Evolutionary conservation across 2,329 filamentous ascomycete species (phyloP).

Genomic region (Xylariaceae sp.): DNA sequence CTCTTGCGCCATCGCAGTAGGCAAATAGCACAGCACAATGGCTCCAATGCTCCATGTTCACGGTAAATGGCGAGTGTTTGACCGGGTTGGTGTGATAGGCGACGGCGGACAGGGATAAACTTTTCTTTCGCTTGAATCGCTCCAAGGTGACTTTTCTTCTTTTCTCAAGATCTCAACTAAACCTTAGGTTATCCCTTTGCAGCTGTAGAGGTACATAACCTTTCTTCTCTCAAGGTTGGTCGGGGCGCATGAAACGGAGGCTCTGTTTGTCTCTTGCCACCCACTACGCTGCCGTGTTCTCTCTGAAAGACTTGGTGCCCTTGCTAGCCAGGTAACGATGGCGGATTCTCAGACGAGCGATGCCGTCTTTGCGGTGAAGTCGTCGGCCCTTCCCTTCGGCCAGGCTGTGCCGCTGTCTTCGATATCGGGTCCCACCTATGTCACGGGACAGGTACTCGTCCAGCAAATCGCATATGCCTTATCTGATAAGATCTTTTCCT

Average conservation of each 20-base stretch:
- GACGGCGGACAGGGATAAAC: slow-evolving; percentile 14
- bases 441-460: slow-evolving; percentile 86
- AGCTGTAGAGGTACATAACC: no score
- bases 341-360: slow-evolving; percentile 28
- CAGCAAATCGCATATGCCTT: slow-evolving; percentile 94
- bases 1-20: slow-evolving; percentile 16
- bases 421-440: slow-evolving; percentile 83
- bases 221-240: no score
- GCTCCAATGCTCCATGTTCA: not conserved
- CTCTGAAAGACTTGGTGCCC: slow-evolving; percentile 32
- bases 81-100: slow-evolving; percentile 23
- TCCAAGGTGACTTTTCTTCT: slow-evolving; percentile 8
- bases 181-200: no score
- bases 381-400: slow-evolving; percentile 53
- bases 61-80: slow-evolving; percentile 16
- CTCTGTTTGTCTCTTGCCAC: slow-evolving; percentile 10
- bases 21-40: slow-evolving; percentile 22
- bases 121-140: slow-evolving; percentile 12
- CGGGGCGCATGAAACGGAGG: slow-evolving; percentile 4
- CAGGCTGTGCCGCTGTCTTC: slow-evolving; percentile 48
- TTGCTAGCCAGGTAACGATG: slow-evolving; percentile 28
- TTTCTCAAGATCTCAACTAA: no score
- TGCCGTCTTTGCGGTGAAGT: slow-evolving; percentile 37
- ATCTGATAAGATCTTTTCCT: slow-evolving; percentile 96
- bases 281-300: slow-evolving; percentile 12